Conservation (phyloP, 2,329 filamentous ascomycete species). For the Epicoccum sorghinum region DNA sequence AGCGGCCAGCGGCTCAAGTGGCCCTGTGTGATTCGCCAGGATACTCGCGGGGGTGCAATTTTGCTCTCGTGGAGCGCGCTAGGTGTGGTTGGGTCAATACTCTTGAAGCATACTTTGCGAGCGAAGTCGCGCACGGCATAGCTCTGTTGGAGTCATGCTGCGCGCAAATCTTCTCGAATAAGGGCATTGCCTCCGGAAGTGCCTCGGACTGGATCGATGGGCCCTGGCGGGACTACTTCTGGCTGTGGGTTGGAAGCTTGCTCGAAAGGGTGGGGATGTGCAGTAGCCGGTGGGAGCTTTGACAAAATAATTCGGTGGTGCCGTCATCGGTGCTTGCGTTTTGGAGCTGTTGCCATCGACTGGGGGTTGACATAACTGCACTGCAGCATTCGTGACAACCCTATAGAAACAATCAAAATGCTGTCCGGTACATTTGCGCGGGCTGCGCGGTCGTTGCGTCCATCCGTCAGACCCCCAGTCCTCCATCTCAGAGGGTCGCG, state of each 20-base stretch:
- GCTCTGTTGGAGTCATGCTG: conserved; percentile 1
- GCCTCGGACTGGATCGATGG: not conserved
- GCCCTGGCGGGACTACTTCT: conserved; percentile 1
- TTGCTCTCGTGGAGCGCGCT: conserved; percentile 2
- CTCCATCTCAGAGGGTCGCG: conserved; percentile 33
- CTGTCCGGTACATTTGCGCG: conserved; percentile 27
- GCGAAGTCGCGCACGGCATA: not conserved
- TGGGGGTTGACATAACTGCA: not conserved
- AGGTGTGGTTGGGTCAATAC: conserved; percentile 6
- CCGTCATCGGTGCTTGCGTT: conserved; percentile 17
- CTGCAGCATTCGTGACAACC: not conserved
- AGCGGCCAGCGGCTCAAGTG: conserved; percentile 16
- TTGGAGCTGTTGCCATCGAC: conserved; percentile 1
- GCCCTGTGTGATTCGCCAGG: conserved; percentile 20
- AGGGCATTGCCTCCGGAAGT: not conserved
- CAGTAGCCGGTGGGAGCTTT: conserved; percentile 24
- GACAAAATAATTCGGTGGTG: conserved; percentile 16
- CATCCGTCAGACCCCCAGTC: conserved; percentile 16
- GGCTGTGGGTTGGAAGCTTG: conserved; percentile 5
- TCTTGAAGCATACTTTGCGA: conserved; percentile 1
- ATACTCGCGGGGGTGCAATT: not conserved
- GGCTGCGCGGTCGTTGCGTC: conserved; percentile 24
- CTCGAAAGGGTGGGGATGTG: conserved; percentile 7
- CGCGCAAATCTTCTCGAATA: not conserved
- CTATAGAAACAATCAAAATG: conserved; percentile 18